A percentile compares a stretch with the other conserved stretches of the same genome.
Evolutionary conservation across 352 stramenopile genomes (phyloP).

Genomic region (Pythium volutum): DNA sequence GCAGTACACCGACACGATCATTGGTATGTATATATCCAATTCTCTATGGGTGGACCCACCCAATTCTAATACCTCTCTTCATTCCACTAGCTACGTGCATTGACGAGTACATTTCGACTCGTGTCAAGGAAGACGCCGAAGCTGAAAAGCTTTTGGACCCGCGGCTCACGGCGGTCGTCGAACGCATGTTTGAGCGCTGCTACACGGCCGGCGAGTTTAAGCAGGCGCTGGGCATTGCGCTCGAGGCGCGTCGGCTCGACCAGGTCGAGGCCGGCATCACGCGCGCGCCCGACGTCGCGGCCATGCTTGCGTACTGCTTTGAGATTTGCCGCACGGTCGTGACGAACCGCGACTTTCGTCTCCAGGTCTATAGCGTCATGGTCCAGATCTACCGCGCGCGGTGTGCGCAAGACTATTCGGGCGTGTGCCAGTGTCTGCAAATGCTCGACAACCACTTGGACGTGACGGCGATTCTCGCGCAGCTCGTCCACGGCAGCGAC

Average conservation of each 20-base stretch:
- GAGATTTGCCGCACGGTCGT: constrained; percentile 93
- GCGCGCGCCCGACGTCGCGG: constrained; percentile 66
- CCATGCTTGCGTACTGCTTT: constrained; percentile 92
- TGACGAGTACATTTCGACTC: constrained; percentile 95
- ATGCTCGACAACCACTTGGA: constrained; percentile 82
- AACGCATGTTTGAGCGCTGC: constrained; percentile 98
- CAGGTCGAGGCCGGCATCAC: constrained; percentile 91
- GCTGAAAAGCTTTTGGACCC: constrained; percentile 80
- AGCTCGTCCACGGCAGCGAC: constrained; percentile 73
- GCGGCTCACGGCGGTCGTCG: constrained; percentile 94
- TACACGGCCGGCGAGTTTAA: constrained; percentile 92
- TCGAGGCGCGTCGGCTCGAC: constrained; percentile 93
- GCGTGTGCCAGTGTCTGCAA: constrained; percentile 86
- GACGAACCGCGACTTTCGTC: constrained; percentile 90
- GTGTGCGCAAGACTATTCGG: constrained; percentile 66
- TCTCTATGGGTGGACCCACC: background rate
- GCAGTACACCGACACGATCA: constrained; percentile 97
- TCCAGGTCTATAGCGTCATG: constrained; percentile 93
- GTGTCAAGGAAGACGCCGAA: constrained; percentile 72
- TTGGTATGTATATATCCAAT: constrained; percentile 44
- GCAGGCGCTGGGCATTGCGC: constrained; percentile 96
- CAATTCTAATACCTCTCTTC: background rate
- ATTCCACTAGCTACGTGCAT: constrained; percentile 87
- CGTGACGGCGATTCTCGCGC: constrained; percentile 85
- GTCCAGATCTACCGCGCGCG: constrained; percentile 75